phyloP scores from a whole-genome alignment of 176 grass and related monocot species.

The Musa acuminata region DNA sequence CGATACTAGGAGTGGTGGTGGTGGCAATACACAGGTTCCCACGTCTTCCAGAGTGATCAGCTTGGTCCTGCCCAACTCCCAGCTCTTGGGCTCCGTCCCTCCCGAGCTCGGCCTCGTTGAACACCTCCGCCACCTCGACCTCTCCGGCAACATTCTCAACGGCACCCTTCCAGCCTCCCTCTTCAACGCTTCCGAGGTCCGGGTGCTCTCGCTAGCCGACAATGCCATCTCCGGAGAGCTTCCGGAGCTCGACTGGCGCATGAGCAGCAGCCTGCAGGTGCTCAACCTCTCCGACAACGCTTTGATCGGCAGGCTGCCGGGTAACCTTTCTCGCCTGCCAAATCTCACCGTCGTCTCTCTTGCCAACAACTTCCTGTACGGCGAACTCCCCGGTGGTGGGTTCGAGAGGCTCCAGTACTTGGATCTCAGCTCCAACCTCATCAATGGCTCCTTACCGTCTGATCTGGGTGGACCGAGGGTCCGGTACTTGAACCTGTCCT shows the following conservation, averaged over 20 bases:
- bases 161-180: constrained; percentile 7
- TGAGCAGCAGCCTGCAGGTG: constrained; percentile 8
- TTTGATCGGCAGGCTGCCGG: not conserved
- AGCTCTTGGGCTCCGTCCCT: constrained; percentile 9
- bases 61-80: constrained; percentile 10
- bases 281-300: constrained; percentile 17
- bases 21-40: not conserved
- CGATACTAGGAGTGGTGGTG: not conserved
- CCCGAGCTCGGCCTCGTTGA: constrained; percentile 15
- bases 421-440: constrained; percentile 12
- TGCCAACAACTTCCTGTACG: constrained; percentile 8
- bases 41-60: constrained; percentile 10
- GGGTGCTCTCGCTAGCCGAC: constrained; percentile 4
- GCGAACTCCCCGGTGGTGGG: constrained; percentile 3
- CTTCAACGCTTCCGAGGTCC: constrained; percentile 12
- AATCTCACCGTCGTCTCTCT: constrained; percentile 3
- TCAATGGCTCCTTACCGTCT: constrained; percentile 5
- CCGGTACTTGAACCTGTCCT: constrained; percentile 12
- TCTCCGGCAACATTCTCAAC: constrained; percentile 15
- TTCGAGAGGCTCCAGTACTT: constrained; percentile 10
- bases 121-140: constrained; percentile 13
- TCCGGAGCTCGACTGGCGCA: not conserved
- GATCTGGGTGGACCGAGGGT: not conserved
- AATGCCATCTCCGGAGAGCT: constrained; percentile 10
- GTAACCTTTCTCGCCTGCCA: not conserved